These are phyloP conservation scores for Solanum tarapatanum DNA, from an alignment of 257 asterid species.

Conservation along the genomic window DNA sequence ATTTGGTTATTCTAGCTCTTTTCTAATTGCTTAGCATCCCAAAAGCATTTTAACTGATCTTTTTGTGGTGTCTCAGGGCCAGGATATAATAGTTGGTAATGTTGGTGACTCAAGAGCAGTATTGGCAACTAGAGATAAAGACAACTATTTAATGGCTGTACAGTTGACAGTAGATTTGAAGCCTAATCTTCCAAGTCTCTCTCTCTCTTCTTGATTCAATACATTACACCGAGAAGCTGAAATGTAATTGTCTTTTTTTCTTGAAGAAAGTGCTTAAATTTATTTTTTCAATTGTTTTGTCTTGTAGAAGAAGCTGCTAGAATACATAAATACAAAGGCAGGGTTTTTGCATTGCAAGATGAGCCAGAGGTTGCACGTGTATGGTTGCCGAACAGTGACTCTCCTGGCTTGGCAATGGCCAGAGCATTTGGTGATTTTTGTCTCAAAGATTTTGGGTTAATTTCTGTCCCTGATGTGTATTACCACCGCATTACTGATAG, in stretches of 20 bases:
- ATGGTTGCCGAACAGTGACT: slow-evolving; percentile 94
- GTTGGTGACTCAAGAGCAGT: slow-evolving; percentile 97
- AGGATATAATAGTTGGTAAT: slow-evolving; percentile 83
- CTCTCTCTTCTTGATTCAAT: slow-evolving; percentile 5
- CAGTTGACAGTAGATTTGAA: slow-evolving; percentile 98
- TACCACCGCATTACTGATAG: slow-evolving; percentile 57
- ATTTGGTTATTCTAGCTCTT: not conserved
- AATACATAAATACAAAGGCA: slow-evolving; percentile 85
- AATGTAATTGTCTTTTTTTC: not conserved
- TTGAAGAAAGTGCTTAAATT: not conserved
- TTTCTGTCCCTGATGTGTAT: slow-evolving; percentile 91
- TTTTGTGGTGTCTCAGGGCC: slow-evolving; percentile 37
- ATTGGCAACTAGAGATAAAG: slow-evolving; percentile 72
- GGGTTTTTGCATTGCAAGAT: slow-evolving; percentile 97
- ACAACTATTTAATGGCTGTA: slow-evolving; percentile 57
- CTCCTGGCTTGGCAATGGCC: slow-evolving; percentile 99
- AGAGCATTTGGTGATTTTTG: slow-evolving; percentile 99
- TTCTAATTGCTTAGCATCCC: not conserved
- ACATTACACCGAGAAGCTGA: not conserved
- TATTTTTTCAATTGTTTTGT: not conserved
- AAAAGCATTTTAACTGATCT: not conserved
- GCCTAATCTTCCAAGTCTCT: slow-evolving; percentile 89
- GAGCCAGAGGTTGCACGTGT: slow-evolving; percentile 99
- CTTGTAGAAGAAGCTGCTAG: slow-evolving; percentile 87
- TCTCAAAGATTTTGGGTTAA: slow-evolving; percentile 89